Percentiles rank a stretch among this genome's conserved stretches.
phyloP scores from a whole-genome alignment of 305 asterid species.

The Euphrasia arctica region DNA sequence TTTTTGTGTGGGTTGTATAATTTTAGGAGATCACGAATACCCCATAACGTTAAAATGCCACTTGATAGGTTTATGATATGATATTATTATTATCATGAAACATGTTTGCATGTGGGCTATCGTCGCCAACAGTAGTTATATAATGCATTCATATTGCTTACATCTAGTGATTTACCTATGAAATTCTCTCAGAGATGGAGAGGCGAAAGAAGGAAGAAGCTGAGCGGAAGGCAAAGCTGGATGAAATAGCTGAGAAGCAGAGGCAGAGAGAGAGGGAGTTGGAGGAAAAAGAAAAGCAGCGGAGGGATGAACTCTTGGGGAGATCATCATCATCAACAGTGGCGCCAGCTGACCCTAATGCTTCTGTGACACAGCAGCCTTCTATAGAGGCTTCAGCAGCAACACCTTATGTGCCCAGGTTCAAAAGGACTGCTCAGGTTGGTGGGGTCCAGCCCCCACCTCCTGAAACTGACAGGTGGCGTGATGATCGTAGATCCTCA shows the following conservation, averaged over 20 bases:
- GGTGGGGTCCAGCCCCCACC: constrained; percentile 42
- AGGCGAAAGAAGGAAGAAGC: constrained; percentile 80
- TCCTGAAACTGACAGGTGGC: constrained; percentile 63
- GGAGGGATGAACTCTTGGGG: constrained; percentile 62
- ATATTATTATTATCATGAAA: too few relatives aligned
- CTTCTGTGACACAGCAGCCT: constrained; percentile 29
- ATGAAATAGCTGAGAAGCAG: constrained; percentile 94
- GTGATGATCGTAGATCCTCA: constrained; percentile 13
- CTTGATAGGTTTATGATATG: too few relatives aligned
- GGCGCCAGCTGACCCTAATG: constrained; percentile 32
- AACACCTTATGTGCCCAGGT: constrained; percentile 57
- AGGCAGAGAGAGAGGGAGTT: constrained; percentile 78
- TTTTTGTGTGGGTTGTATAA: not conserved
- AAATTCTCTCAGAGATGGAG: constrained; percentile 69
- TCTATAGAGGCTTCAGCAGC: constrained; percentile 20
- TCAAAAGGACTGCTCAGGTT: constrained; percentile 39
- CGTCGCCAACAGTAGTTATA: not conserved
- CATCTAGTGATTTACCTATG: too few relatives aligned
- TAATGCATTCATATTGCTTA: not conserved
- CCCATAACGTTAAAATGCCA: too few relatives aligned
- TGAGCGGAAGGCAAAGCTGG: constrained; percentile 84
- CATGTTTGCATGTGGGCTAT: not conserved
- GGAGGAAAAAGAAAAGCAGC: constrained; percentile 72
- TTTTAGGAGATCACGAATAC: not conserved
- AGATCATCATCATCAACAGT: constrained; percentile 32